Conservation (phyloP, 352 stramenopile genomes). For the Phytophthora sojae region DNA sequence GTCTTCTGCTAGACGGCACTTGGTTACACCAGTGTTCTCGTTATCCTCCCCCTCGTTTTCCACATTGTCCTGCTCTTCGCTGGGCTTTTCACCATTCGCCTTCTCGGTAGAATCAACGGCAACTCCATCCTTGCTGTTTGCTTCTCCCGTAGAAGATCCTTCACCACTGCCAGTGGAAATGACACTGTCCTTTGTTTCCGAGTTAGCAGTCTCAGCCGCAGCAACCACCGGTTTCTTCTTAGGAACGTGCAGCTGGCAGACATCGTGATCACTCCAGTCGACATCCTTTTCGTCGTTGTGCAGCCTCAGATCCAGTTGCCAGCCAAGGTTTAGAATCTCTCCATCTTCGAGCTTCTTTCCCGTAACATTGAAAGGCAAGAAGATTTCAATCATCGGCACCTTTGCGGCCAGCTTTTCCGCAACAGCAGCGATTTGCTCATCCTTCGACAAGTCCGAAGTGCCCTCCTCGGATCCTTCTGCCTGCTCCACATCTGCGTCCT, state of each 20-base stretch:
- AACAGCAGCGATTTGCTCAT: slow-evolving; percentile 7
- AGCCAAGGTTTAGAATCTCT: slow-evolving; percentile 62
- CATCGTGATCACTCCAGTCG: slow-evolving; percentile 59
- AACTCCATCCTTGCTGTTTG: slow-evolving; percentile 8
- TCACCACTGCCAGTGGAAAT: slow-evolving; percentile 3
- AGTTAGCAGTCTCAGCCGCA: slow-evolving; percentile 12
- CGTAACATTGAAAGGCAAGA: slow-evolving; percentile 78
- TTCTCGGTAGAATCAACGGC: slow-evolving; percentile 1
- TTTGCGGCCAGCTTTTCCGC: slow-evolving; percentile 21
- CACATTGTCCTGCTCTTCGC: slow-evolving; percentile 4
- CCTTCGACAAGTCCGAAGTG: background rate
- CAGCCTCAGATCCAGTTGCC: slow-evolving; percentile 56
- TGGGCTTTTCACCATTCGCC: slow-evolving; percentile 19
- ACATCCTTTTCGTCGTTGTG: slow-evolving; percentile 68
- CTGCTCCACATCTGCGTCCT: slow-evolving; percentile 7
- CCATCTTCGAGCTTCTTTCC: slow-evolving; percentile 64
- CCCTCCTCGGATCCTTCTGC: slow-evolving; percentile 4
- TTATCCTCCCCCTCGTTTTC: slow-evolving; percentile 16
- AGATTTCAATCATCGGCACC: slow-evolving; percentile 54
- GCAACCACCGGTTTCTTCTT: slow-evolving; percentile 37
- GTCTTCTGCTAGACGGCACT: slow-evolving; percentile 42
- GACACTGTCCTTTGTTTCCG: slow-evolving; percentile 18
- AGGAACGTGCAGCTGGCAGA: slow-evolving; percentile 58
- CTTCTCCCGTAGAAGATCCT: slow-evolving; percentile 4
- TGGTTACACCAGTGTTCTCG: slow-evolving; percentile 14